Base-by-base conservation (phyloP, 2,329 filamentous ascomycete species). In the Aurifilum marmelostoma region DNA sequence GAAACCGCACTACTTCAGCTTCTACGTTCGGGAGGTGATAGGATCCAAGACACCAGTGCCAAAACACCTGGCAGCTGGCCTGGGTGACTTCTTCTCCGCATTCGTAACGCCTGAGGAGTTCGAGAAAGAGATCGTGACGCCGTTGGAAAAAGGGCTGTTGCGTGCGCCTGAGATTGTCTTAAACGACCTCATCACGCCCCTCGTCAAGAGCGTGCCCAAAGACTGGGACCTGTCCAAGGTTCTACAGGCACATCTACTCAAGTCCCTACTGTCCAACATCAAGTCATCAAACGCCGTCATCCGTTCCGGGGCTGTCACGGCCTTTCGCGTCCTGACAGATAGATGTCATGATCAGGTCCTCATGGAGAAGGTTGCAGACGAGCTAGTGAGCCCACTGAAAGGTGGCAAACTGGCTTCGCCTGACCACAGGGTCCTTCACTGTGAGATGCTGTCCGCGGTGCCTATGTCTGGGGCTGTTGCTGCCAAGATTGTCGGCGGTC, bases 111-210 rank as follows among this genome's bases (percentile, higher is more conserved):
- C 87, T 21, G 89, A 94, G 32, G 94, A 97, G 73, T 78, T 98
- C 39, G 87, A 88, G 66, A 91, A 88, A 72, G 88, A 95, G 58
- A 76, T 98, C 41, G 84, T 97, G 32, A 93, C 94, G 11, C 84
- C 93, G 0, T 83, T 98, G 18, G 96, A 99, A 76, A 97, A 97
- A 80, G 90, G 92, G 7, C 85, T 99, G 67, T 82, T 99, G 60
- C 88, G 97, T 77, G 91, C 95, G 9, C 97, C 96, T 1, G 96
- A 99, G 80, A 90, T 97, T 58, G 89, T 97, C 18, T 83, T 98
- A 37, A 89, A 91, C 74, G 91, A 93, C 72, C 84, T 97, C 32
- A 82, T 98, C 63, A 87, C 90, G 7, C 88, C 91, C 16, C 83
- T 98, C 60, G 84, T 97, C 69, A 79, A 84, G 11, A 88, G 92